Conservation (phyloP, 2,329 filamentous ascomycete genomes). For the Fusarium tjaetaba region DNA sequence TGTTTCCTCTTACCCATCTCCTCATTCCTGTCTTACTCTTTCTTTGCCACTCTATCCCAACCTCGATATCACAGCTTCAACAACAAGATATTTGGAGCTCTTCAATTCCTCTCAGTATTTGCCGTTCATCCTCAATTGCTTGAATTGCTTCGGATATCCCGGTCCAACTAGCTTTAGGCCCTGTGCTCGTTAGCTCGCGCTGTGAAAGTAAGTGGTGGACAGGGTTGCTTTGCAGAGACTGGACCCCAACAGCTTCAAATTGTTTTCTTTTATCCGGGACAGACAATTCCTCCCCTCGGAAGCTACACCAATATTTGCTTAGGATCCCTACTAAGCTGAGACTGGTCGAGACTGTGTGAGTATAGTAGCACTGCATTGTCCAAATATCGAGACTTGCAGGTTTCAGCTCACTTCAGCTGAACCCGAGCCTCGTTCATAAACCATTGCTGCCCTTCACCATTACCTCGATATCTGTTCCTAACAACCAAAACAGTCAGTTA, state of each 20-base stretch:
- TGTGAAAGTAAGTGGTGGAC: slow-evolving; percentile 10
- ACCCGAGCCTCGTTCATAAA: neutral
- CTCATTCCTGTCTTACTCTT: neutral
- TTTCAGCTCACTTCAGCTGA: slow-evolving; percentile 16
- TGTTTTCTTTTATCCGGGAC: neutral
- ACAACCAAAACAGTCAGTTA: neutral
- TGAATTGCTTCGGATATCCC: slow-evolving; percentile 27
- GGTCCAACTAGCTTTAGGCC: slow-evolving; percentile 26
- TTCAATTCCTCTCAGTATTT: neutral
- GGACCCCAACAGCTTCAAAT: slow-evolving; percentile 19
- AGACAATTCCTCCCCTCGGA: neutral
- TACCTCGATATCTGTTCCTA: neutral
- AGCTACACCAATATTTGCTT: slow-evolving; percentile 6
- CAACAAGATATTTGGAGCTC: neutral
- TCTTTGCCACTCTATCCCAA: neutral
- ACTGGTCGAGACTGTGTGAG: slow-evolving; percentile 26
- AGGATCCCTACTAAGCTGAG: neutral
- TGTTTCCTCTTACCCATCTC: slow-evolving; percentile 2
- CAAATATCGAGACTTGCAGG: slow-evolving; percentile 17
- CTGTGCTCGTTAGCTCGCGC: slow-evolving; percentile 23
- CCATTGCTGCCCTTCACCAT: neutral
- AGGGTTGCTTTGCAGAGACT: slow-evolving; percentile 21
- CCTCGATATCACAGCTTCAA: neutral
- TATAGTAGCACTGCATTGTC: slow-evolving; percentile 22
- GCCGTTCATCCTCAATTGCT: neutral